These are phyloP conservation scores for Blepharisma stoltei DNA, from an alignment of 73 alveolate species.

Conservation along the genomic window DNA sequence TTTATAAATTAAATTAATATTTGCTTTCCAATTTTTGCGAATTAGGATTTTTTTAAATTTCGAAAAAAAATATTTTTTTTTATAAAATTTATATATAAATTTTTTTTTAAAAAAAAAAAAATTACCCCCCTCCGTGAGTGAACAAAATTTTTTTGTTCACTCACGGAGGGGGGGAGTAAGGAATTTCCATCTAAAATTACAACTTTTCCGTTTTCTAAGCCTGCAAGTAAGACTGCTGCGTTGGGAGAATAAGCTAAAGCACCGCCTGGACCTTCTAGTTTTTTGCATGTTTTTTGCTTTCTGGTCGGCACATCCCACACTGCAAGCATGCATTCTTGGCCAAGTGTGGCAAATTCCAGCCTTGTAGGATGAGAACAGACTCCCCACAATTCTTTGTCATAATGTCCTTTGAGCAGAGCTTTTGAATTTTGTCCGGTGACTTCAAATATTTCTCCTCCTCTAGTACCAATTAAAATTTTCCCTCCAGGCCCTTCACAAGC, in stretches of 20 bases:
- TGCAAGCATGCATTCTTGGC: slow-evolving; percentile 93
- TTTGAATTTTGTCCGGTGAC: slow-evolving; percentile 54
- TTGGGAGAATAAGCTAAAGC: slow-evolving; percentile 80
- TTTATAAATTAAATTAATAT: too few species aligned
- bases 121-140: too few species aligned
- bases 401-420: slow-evolving; percentile 88
- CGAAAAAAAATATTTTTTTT: too few species aligned
- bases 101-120: slow-evolving; percentile 31
- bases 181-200: slow-evolving; percentile 72
- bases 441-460: slow-evolving; percentile 97
- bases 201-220: slow-evolving; percentile 89
- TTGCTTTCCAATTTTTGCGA: too few species aligned
- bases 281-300: slow-evolving; percentile 71
- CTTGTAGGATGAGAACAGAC: slow-evolving; percentile 87
- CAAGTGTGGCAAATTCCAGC: slow-evolving; percentile 84
- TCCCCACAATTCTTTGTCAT: slow-evolving; percentile 95
- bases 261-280: slow-evolving; percentile 75
- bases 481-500: slow-evolving; percentile 88
- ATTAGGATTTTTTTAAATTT: too few species aligned
- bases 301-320: slow-evolving; percentile 87
- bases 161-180: too few species aligned
- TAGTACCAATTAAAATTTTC: slow-evolving; percentile 89
- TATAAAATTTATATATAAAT: too few species aligned
- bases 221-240: slow-evolving; percentile 85
- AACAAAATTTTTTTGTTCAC: too few species aligned